Percentiles rank a stretch among this genome's conserved stretches.
Evolutionary conservation across 2,329 filamentous ascomycete genomes (phyloP).

Genomic region (Penicillium sp.): DNA sequence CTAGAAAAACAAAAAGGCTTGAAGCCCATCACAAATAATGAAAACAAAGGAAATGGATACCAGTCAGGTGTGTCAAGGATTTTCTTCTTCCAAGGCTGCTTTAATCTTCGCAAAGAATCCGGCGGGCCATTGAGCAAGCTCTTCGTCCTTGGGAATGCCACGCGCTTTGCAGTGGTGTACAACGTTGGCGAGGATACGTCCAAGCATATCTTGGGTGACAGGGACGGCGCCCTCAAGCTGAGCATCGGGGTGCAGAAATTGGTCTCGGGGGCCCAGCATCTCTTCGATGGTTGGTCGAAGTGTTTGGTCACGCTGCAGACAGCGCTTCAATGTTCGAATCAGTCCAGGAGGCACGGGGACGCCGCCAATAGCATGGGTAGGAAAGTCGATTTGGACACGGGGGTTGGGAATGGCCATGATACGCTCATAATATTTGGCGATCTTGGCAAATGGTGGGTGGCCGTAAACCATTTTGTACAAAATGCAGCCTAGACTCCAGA

Average conservation of each 20-base stretch:
- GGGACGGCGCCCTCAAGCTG: conserved; percentile 47
- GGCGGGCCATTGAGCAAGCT: conserved; percentile 51
- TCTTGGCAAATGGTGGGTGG: conserved; percentile 91
- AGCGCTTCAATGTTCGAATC: conserved; percentile 57
- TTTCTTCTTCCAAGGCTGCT: conserved; percentile 47
- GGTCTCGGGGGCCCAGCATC: conserved; percentile 56
- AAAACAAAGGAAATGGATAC: conserved; percentile 29
- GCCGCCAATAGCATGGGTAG: conserved; percentile 47
- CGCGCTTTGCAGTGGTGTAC: conserved; percentile 60
- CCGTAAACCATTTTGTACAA: conserved; percentile 98
- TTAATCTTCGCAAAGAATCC: conserved; percentile 52
- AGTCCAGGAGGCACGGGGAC: conserved; percentile 57
- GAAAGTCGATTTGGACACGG: conserved; percentile 50
- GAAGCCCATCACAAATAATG: conserved; percentile 7
- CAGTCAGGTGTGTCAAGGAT: conserved; percentile 27
- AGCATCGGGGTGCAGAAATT: conserved; percentile 60
- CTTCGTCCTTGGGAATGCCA: conserved; percentile 58
- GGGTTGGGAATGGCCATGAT: conserved; percentile 61
- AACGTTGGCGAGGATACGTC: conserved; percentile 60
- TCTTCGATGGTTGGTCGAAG: conserved; percentile 59
- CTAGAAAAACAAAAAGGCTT: conserved; percentile 13
- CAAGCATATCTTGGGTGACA: conserved; percentile 60
- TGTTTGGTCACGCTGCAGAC: conserved; percentile 59
- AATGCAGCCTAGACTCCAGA: conserved; percentile 96
- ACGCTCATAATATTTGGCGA: conserved; percentile 79